Evolutionary conservation across 2,329 filamentous ascomycete genomes (phyloP).

Genomic region (Aspergillus floridensis): DNA sequence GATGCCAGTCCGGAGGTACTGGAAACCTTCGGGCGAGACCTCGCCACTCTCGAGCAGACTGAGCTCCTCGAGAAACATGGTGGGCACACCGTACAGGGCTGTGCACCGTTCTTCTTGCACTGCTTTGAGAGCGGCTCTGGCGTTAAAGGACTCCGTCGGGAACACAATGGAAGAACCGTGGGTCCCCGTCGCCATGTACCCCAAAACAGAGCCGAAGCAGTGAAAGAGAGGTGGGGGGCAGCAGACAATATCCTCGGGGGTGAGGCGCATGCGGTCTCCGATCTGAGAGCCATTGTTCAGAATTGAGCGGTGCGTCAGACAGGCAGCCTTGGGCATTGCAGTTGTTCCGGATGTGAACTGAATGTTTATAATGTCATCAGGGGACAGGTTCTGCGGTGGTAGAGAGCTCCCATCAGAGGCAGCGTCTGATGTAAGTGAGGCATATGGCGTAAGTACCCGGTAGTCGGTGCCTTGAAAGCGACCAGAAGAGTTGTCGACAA

Average conservation of each 20-base stretch:
- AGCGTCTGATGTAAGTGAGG: conserved; percentile 45
- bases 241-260: conserved; percentile 65
- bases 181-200: conserved; percentile 94
- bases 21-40: conserved; percentile 54
- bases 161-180: conserved; percentile 78
- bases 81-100: conserved; percentile 82
- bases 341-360: conserved; percentile 98
- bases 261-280: conserved; percentile 79
- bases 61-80: conserved; percentile 90
- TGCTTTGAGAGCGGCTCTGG: conserved; percentile 64
- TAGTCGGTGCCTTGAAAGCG: conserved; percentile 49
- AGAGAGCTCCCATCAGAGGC: conserved; percentile 43
- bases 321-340: conserved; percentile 84
- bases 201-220: conserved; percentile 88
- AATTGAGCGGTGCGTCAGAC: conserved; percentile 79
- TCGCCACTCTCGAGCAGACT: conserved; percentile 64
- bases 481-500: conserved; percentile 73
- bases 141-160: conserved; percentile 82
- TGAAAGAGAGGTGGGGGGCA: conserved; percentile 59
- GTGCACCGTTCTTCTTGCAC: conserved; percentile 64
- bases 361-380: conserved; percentile 81
- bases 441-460: conserved; percentile 47
- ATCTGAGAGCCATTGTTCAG: conserved; percentile 90
- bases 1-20: conserved; percentile 79
- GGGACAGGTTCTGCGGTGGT: conserved; percentile 48